Percentiles rank a stretch among this genome's conserved stretches.
Conservation (phyloP, 208 protist species). For the Naegleria gruberi region DNA sequence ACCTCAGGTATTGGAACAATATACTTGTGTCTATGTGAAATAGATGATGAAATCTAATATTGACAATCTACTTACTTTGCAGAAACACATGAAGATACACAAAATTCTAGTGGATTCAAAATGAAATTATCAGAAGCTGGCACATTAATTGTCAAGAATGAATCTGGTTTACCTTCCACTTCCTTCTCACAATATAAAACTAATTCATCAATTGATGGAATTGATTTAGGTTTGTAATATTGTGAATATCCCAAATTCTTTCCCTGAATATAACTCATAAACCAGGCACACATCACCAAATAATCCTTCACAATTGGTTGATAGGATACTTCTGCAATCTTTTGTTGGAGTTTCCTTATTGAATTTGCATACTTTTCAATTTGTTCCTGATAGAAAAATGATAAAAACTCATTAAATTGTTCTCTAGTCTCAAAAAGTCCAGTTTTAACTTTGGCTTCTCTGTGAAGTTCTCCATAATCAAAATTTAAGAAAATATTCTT, state of each 20-base stretch:
- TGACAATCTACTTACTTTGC: background rate
- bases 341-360: background rate
- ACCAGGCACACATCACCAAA: background rate
- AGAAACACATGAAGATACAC: background rate
- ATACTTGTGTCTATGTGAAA: background rate
- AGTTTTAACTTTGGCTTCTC: background rate
- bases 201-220: background rate
- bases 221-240: background rate
- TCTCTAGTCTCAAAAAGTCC: background rate
- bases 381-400: background rate
- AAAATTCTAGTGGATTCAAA: background rate
- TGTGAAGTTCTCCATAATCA: background rate
- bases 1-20: background rate
- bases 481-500: background rate
- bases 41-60: no score
- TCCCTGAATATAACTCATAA: background rate
- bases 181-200: background rate
- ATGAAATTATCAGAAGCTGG: background rate
- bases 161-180: background rate
- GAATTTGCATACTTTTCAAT: background rate
- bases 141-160: background rate
- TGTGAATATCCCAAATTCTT: background rate
- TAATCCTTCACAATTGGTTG: background rate
- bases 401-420: background rate
- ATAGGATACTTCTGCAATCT: background rate